A percentile compares a stretch with the other conserved stretches of the same genome.
phyloP scores from a whole-genome alignment of 371 early-diverging fungal genomes.

The Chytridiales sp. region DNA sequence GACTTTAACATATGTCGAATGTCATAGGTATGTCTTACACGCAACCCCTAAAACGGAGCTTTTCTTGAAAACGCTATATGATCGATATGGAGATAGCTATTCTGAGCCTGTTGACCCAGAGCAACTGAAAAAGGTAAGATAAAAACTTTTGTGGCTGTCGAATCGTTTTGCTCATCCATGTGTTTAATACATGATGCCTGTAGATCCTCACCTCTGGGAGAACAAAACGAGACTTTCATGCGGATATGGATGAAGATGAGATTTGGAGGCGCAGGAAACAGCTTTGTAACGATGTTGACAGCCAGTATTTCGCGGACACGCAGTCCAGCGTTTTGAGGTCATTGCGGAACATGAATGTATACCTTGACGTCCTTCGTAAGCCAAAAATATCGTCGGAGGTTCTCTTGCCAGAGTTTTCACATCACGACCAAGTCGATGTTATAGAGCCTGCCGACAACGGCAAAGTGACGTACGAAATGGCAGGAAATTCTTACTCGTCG shows the following conservation, averaged over 20 bases:
- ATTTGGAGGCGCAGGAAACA: too few species aligned
- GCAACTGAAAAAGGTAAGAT: constrained; percentile 54
- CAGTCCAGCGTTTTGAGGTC: background rate
- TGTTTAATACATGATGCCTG: too few species aligned
- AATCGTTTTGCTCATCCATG: constrained; percentile 1
- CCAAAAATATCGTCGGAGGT: background rate
- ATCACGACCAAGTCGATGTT: background rate
- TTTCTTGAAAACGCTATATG: constrained; percentile 54
- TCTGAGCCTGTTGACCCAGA: constrained; percentile 54
- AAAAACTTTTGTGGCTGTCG: background rate
- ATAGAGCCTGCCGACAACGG: constrained; percentile 4
- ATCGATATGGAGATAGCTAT: constrained; percentile 68
- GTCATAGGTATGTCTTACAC: constrained; percentile 58
- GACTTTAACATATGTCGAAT: background rate
- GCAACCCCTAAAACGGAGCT: constrained; percentile 50
- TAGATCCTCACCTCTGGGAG: constrained; percentile 5
- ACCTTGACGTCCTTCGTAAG: constrained; percentile 5
- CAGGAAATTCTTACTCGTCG: constrained; percentile 9
- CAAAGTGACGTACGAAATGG: background rate
- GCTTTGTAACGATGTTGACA: constrained; percentile 2
- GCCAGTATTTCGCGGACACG: background rate
- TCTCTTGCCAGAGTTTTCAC: background rate
- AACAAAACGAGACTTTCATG: background rate
- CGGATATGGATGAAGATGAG: background rate
- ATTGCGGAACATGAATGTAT: constrained; percentile 11